Base-by-base conservation (phyloP, 148 eudicot species). In the Camellia sinensis region DNA sequence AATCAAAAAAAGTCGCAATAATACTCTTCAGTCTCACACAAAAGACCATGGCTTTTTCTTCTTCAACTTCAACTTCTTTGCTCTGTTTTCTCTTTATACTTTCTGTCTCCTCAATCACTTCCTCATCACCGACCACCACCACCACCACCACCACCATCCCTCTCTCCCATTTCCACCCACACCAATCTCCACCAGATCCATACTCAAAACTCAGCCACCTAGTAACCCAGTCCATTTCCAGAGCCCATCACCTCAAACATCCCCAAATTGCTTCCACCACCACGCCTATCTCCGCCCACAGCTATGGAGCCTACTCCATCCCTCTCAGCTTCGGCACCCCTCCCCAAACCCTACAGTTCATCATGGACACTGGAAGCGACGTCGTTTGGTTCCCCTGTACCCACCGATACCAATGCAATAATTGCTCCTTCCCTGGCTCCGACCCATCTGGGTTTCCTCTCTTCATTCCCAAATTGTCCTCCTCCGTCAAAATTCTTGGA, bases 311-410 rank as follows among this genome's bases (percentile, higher is more conserved):
- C 70, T 90, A 88, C 88, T 85, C 91, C 3, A 76, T 90, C 11
- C 79, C 91, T 12, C 88, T 90, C 71, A 67, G 76, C 63, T 84
- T 90, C 19, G 93, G 93, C 37, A 90, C 91, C 3, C 93, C 93
- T 3, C 80, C 90, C 0, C 93, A 90, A 48, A 61, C 87, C 8
- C 75, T 88, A 0, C 85, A 87, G 0, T 73, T 88, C 61, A 54
- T 90, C 15, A 75, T 90, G 81, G 93, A 90, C 82, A 90, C 93
- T 0, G 93, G 93, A 5, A 90, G 91, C 52, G 82, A 81, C 82
- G 75, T 90, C 6, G 82, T 81, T 14, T 90, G 93, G 93, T 83
- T 88, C 80, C 93, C 93, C 5, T 90, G 93, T 63, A 90, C 93
- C 3, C 81, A 54, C 9, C 65, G 78, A 5, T 90, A 90, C 44